Base-by-base conservation (phyloP, 2,329 filamentous ascomycete species). In the Chaetothyriales sp. region DNA sequence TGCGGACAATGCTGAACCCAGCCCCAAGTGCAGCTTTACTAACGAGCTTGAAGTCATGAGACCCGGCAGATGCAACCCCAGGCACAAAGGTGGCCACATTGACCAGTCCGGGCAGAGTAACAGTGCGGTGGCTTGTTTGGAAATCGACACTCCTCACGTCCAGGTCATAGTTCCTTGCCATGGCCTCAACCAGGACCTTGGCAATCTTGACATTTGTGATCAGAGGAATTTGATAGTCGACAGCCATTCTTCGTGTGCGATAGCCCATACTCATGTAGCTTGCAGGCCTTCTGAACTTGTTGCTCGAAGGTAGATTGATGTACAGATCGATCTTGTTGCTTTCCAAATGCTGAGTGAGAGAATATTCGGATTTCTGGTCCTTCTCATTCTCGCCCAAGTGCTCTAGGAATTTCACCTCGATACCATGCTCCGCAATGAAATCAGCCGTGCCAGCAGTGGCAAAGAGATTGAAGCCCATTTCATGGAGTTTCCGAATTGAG, bases 191-290 rank as follows among this genome's bases (percentile, higher is more conserved):
- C 48, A 98, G 72, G 53, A 98, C 86, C 76, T 96, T 98, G 53
- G 92, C 92, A 65, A 95, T 96, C 78, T 98, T 98, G 68, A 98
- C 92, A 62, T 98, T 98, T 50, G 92, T 98, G 18, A 98, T 90
- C 54, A 98, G 74, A 52, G 92, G 92, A 50, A 92, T 94, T 71
- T 96, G 90, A 71, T 95, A 86, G 69, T 95, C 92, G 43, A 98
- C 92, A 36, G 92, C 92, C 89, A 98, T 95, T 68, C 92, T 83
- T 66, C 92, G 81, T 51, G 92, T 96, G 64, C 86, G 84, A 72
- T 98, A 98, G 54, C 92, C 92, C 72, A 92, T 92, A 69, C 86
- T 93, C 83, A 98, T 93, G 71, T 96, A 98, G 74, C 88, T 98
- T 62, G 92, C 92, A 28, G 92, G 92, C 59, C 92, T 82, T 61